Conservation (phyloP, 106 monocot genomes). For the Iris macrosiphon region DNA sequence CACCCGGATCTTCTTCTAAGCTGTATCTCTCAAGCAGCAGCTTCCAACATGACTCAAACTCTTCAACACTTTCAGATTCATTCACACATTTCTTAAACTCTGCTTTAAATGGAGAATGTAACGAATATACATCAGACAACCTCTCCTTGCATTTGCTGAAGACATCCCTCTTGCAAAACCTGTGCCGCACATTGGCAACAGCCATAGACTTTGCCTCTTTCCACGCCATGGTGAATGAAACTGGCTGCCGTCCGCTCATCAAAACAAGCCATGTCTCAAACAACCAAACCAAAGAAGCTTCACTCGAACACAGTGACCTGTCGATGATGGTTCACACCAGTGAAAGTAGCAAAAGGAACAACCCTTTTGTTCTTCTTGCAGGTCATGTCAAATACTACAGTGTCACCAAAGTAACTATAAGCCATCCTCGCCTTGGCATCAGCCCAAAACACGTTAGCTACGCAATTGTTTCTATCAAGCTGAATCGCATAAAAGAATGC, state of each 20-base stretch:
- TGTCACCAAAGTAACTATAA: conserved; percentile 74
- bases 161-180: conserved; percentile 67
- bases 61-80: conserved; percentile 50
- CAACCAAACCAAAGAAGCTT: conserved; percentile 73
- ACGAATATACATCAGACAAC: conserved; percentile 34
- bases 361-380: conserved; percentile 72
- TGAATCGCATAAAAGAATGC: conserved; percentile 88
- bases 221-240: conserved; percentile 45
- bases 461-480: conserved; percentile 64
- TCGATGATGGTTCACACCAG: conserved; percentile 83
- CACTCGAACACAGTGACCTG: conserved; percentile 70
- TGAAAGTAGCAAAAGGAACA: conserved; percentile 77
- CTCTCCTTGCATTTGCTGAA: conserved; percentile 65
- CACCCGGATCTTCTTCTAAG: conserved; percentile 35
- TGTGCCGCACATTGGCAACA: conserved; percentile 31
- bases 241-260: conserved; percentile 57
- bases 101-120: conserved; percentile 45
- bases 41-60: conserved; percentile 68
- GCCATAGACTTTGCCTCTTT: conserved; percentile 35
- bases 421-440: conserved; percentile 80
- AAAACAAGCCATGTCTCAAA: conserved; percentile 78
- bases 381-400: conserved; percentile 60
- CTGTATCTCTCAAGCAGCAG: conserved; percentile 38
- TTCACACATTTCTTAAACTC: conserved; percentile 74
- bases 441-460: conserved; percentile 91